Conservation (phyloP, 306 rosid genomes). For the Rosa rugosa region DNA sequence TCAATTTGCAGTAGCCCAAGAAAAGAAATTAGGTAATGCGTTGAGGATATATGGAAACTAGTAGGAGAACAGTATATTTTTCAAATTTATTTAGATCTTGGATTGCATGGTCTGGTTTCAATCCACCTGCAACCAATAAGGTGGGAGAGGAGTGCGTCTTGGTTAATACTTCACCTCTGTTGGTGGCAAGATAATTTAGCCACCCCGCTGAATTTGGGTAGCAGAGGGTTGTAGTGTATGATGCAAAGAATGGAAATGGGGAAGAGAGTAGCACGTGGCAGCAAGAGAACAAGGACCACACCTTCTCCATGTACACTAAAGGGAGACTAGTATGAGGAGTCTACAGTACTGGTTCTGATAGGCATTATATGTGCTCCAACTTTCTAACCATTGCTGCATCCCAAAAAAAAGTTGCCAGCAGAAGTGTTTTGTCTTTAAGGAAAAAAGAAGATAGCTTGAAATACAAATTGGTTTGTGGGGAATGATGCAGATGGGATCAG, state of each 20-base stretch:
- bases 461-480: neutral
- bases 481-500: neutral
- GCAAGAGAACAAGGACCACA: neutral
- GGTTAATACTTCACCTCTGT: neutral
- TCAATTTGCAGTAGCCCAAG: neutral
- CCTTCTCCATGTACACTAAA: neutral
- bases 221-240: neutral
- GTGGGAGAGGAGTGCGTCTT: neutral
- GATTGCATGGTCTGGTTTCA: neutral
- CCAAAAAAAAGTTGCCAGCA: neutral
- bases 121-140: neutral
- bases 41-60: neutral
- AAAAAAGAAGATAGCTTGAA: neutral
- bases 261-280: neutral
- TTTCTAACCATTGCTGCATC: neutral
- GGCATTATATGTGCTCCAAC: neutral
- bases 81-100: neutral
- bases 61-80: neutral
- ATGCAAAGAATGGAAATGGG: neutral
- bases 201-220: neutral
- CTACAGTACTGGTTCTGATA: neutral
- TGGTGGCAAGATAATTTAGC: neutral
- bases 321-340: neutral
- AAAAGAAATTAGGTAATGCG: neutral
- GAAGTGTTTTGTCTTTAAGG: neutral